A percentile compares a stretch with the other conserved stretches of the same genome.
Evolutionary conservation across 2,329 filamentous ascomycete genomes (phyloP).

Genomic region (Penicillium crustosum): DNA sequence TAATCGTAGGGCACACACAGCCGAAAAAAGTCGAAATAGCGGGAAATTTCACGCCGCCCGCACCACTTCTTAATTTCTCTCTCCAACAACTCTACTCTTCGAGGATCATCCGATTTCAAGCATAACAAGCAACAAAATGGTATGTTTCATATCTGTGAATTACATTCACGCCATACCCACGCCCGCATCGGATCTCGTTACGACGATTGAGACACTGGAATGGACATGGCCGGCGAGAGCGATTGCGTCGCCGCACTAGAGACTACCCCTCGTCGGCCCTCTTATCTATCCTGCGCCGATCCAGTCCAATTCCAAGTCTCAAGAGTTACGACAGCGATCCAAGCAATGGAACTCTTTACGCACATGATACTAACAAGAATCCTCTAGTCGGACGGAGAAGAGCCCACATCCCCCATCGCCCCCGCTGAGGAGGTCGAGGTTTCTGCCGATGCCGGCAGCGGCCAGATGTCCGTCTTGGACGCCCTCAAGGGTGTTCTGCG

Average conservation of each 20-base stretch:
- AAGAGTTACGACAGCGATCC: not conserved
- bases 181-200: not conserved
- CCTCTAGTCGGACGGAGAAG: constrained; percentile 98
- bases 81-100: constrained; percentile 45
- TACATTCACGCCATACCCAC: not conserved
- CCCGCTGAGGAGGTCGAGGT: constrained; percentile 93
- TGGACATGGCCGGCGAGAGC: constrained; percentile 1
- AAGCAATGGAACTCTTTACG: not conserved
- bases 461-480: constrained; percentile 92
- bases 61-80: constrained; percentile 23
- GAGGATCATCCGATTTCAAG: constrained; percentile 55
- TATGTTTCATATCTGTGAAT: constrained; percentile 28
- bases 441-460: constrained; percentile 76
- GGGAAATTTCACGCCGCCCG: constrained; percentile 20
- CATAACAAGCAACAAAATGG: constrained; percentile 47
- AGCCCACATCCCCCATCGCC: constrained; percentile 73
- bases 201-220: constrained; percentile 11
- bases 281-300: not conserved
- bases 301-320: not conserved
- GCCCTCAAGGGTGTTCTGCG: constrained; percentile 98
- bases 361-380: not conserved
- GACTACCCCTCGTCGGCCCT: not conserved
- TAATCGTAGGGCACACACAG: constrained; percentile 36
- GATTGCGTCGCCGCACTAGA: not conserved
- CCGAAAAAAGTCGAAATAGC: constrained; percentile 32